Evolutionary conservation across 2,329 filamentous ascomycete species (phyloP).

Genomic region (Arachnomyces sp.): DNA sequence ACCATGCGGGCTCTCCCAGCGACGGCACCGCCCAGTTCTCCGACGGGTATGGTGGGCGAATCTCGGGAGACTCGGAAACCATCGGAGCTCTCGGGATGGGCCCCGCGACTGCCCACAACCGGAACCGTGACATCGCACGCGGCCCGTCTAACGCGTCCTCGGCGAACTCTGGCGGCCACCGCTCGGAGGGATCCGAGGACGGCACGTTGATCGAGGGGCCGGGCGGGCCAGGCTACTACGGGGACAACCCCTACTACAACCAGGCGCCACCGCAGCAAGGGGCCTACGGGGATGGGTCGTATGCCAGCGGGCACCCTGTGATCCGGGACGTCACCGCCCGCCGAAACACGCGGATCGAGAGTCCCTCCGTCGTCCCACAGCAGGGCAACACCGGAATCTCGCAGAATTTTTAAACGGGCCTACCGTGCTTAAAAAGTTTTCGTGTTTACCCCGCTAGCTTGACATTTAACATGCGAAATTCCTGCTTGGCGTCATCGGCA

Average conservation of each 20-base stretch:
- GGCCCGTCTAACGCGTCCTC: conserved; percentile 94
- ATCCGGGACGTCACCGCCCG: conserved; percentile 89
- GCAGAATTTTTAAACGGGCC: conserved; percentile 78
- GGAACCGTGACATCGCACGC: conserved; percentile 64
- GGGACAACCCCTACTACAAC: conserved; percentile 49
- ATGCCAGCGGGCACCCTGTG: conserved; percentile 58
- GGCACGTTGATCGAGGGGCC: conserved; percentile 39
- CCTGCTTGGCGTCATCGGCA: too few relatives aligned
- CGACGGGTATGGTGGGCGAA: conserved; percentile 52
- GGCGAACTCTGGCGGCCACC: conserved; percentile 75
- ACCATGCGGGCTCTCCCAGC: conserved; percentile 53
- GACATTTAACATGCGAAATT: too few relatives aligned
- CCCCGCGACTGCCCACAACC: conserved; percentile 56
- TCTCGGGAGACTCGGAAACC: conserved; percentile 67
- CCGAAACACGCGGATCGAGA: conserved; percentile 91
- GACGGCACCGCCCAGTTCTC: conserved; percentile 52
- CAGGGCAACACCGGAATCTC: conserved; percentile 87
- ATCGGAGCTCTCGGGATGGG: conserved; percentile 67
- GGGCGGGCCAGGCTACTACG: conserved; percentile 44
- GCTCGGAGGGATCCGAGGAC: conserved; percentile 57
- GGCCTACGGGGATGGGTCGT: conserved; percentile 48
- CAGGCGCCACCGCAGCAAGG: conserved; percentile 36
- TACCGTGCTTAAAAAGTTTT: conserved; percentile 1
- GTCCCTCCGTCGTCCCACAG: conserved; percentile 76
- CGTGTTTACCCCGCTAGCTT: too few relatives aligned